Evolutionary conservation across 148 eudicot species (phyloP).

Genomic region (Chenopodium berlandieri): DNA sequence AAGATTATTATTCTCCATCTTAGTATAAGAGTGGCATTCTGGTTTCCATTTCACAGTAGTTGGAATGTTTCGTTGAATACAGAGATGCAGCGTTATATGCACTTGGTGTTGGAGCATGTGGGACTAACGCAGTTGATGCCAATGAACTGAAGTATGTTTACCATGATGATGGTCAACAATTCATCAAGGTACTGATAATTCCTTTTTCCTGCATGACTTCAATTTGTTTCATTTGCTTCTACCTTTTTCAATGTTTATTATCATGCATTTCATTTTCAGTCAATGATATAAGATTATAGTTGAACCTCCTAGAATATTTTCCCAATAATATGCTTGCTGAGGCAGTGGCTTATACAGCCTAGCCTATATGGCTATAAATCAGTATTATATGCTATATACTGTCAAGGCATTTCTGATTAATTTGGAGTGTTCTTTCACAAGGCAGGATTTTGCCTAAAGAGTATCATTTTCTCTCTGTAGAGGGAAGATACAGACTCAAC

Average conservation of each 20-base stretch:
- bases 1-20: no score
- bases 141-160: slow-evolving; percentile 87
- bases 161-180: slow-evolving; percentile 79
- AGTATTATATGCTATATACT: not conserved
- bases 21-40: not conserved
- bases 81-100: slow-evolving; percentile 94
- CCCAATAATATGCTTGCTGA: not conserved
- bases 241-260: not conserved
- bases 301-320: not conserved
- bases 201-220: not conserved
- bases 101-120: slow-evolving; percentile 91
- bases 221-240: not conserved
- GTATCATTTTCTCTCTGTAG: not conserved
- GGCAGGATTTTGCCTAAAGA: not conserved
- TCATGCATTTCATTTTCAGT: not conserved
- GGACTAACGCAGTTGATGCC: slow-evolving; percentile 66
- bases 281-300: not conserved
- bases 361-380: not conserved
- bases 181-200: slow-evolving; percentile 50
- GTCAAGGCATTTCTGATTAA: not conserved
- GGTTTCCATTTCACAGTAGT: not conserved
- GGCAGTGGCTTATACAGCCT: not conserved
- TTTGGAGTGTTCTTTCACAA: not conserved
- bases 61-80: slow-evolving; percentile 18
- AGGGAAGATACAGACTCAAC: not conserved